A percentile compares a stretch with the other conserved stretches of the same genome.
phyloP scores from a whole-genome alignment of 1,284 basidiomycete species.

The Agaricales sp. region DNA sequence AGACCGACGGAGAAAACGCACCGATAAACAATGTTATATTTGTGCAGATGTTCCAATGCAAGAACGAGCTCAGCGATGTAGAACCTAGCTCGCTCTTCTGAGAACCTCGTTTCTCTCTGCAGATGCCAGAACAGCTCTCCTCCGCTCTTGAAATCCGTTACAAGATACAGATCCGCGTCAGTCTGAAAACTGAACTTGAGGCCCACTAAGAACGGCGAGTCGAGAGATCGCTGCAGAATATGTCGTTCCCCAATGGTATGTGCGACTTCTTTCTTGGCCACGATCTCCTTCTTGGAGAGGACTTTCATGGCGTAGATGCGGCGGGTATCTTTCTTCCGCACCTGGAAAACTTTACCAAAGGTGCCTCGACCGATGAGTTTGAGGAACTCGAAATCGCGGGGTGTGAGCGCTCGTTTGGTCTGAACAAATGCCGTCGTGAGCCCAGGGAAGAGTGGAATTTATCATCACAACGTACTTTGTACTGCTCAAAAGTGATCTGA shows the following conservation, averaged over 20 bases:
- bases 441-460: constrained; percentile 10
- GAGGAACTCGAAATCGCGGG: constrained; percentile 96
- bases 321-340: constrained; percentile 94
- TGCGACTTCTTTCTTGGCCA: constrained; percentile 98
- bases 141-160: constrained; percentile 98
- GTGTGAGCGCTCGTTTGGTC: constrained; percentile 76
- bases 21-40: constrained; percentile 96
- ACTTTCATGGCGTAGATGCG: constrained; percentile 99
- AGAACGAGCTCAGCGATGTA: constrained; percentile 93
- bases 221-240: constrained; percentile 90
- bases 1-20: constrained; percentile 16
- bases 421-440: constrained; percentile 21
- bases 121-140: constrained; percentile 98
- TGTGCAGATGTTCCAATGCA: constrained; percentile 93
- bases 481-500: constrained; percentile 89
- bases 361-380: constrained; percentile 98
- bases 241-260: constrained; percentile 99
- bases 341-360: constrained; percentile 99
- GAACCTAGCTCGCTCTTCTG: constrained; percentile 87
- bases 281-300: constrained; percentile 96
- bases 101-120: constrained; percentile 89
- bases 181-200: constrained; percentile 99
- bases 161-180: constrained; percentile 89
- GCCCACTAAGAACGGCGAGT: constrained; percentile 96
- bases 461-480: constrained; percentile 51